Evolutionary conservation across 257 asterid genomes (phyloP), one percentile per base, ranked within the genome.

Genomic region (Prunella vulgaris): DNA sequence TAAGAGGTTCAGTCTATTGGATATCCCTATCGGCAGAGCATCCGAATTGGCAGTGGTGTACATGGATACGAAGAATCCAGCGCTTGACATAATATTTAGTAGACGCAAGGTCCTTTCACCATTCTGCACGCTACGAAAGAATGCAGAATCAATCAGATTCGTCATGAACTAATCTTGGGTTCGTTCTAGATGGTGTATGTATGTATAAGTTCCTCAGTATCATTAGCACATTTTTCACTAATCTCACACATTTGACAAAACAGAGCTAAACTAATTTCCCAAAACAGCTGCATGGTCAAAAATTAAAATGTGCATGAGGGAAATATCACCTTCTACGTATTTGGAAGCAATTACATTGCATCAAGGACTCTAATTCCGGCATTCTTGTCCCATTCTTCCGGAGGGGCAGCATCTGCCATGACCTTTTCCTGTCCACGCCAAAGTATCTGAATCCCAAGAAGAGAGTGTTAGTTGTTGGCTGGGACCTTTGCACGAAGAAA

Each of bases 391-490:
- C 96, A 87, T 7, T 76, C 89, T 72, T 87, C 96, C 5, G 94
- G 87, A 27, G 89, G 67, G 32, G 90, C 79, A 66, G 81, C 89
- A 53, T 86, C 92, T 60, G 88, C 76, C 92, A 87, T 86, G 64
- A 89, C 76, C 77, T 82, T 77, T 76, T 88, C 97, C 70, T 90
- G 89, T 60, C 93, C 95, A 53, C 90, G 86, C 92, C 96, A 84
- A 71, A 86, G 88, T 69, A 93, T 82, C 98, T 93, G 84, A 74
- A 80, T 38, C 77, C 68, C n/a, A n/a, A n/a, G 53, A 68, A 87
- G 37, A 66, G 17, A 10, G 60, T 25, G 13, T 75, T 42, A 74
- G 79, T 76, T 59, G 17, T 56, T 15, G 10, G 17, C 58, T 14
- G 12, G 44, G 49, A 32, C 35, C 44, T 8, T 49, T 13, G 24